phyloP scores from a whole-genome alignment of 1,139 yeast genomes.

The Kazachstania sp. region DNA sequence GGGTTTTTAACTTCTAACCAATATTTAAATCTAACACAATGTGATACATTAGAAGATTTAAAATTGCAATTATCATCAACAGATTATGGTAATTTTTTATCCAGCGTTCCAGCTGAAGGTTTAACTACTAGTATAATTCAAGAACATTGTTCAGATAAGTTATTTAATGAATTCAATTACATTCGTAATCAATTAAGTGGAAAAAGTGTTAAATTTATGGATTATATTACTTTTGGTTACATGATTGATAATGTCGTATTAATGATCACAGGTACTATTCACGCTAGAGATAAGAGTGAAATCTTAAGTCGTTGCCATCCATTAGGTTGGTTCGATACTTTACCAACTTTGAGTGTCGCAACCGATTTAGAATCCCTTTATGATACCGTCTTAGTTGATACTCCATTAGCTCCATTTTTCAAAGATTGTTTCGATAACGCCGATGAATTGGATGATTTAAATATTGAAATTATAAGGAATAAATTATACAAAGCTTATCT shows the following conservation, averaged over 20 bases:
- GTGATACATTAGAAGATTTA: slow-evolving; percentile 89
- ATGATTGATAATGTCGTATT: slow-evolving; percentile 97
- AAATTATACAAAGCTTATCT: slow-evolving; percentile 85
- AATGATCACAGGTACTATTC: slow-evolving; percentile 94
- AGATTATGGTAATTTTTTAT: slow-evolving; percentile 85
- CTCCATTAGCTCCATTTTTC: slow-evolving; percentile 95
- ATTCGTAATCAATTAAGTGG: slow-evolving; percentile 78
- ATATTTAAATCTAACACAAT: slow-evolving; percentile 87
- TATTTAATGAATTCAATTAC: slow-evolving; percentile 78
- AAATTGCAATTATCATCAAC: slow-evolving; percentile 91
- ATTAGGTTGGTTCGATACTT: slow-evolving; percentile 95
- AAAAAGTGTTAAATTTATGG: slow-evolving; percentile 71
- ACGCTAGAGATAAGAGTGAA: slow-evolving; percentile 84
- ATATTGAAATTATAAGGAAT: slow-evolving; percentile 90
- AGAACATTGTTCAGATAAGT: slow-evolving; percentile 62
- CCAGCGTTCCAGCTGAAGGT: slow-evolving; percentile 73
- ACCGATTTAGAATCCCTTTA: slow-evolving; percentile 89
- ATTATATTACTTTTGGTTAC: slow-evolving; percentile 87
- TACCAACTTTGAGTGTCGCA: slow-evolving; percentile 90
- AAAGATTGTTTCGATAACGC: slow-evolving; percentile 77
- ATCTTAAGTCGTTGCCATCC: slow-evolving; percentile 89
- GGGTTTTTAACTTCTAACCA: slow-evolving; percentile 72
- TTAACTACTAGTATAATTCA: slow-evolving; percentile 73
- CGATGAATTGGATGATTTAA: slow-evolving; percentile 88
- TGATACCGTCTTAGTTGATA: slow-evolving; percentile 90